These are phyloP conservation scores for Serendipita indica DNA, from an alignment of 768 basidiomycete species.

Conservation along the genomic window DNA sequence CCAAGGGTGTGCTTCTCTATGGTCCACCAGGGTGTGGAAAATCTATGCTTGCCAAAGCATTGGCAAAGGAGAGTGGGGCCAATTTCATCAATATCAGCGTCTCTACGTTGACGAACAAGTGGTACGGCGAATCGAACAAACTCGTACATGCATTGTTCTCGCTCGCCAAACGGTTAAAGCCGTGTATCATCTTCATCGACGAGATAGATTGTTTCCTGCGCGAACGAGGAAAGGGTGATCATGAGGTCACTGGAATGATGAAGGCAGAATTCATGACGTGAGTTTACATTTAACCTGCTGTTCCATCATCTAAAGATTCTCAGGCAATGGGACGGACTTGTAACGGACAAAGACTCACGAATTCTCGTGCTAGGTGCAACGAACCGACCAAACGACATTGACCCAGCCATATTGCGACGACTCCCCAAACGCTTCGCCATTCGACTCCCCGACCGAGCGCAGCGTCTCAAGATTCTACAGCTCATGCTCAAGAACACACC, in stretches of 20 bases:
- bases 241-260: conserved; percentile 98
- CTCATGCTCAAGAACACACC: conserved; percentile 75
- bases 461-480: conserved; percentile 69
- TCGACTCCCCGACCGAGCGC: conserved; percentile 57
- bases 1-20: conserved; percentile 89
- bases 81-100: conserved; percentile 86
- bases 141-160: conserved; percentile 90
- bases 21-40: conserved; percentile 98
- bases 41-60: conserved; percentile 97
- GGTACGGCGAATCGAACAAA: conserved; percentile 88
- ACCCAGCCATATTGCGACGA: conserved; percentile 74
- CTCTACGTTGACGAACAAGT: conserved; percentile 60
- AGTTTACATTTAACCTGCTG: conserved; percentile 20
- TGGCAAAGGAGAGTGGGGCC: conserved; percentile 93
- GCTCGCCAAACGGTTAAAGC: conserved; percentile 84
- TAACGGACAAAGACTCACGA: conserved; percentile 33
- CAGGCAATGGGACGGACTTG: conserved; percentile 90
- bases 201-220: conserved; percentile 94
- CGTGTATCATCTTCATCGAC: conserved; percentile 95
- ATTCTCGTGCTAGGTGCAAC: conserved; percentile 91
- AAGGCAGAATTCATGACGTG: conserved; percentile 93
- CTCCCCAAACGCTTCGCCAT: conserved; percentile 96
- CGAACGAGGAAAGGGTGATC: conserved; percentile 67
- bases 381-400: conserved; percentile 87
- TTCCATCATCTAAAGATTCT: neutral